Evolutionary conservation across 768 basidiomycete species (phyloP), one percentile per base, ranked within the genome.

Genomic region (Mycena alexandri): DNA sequence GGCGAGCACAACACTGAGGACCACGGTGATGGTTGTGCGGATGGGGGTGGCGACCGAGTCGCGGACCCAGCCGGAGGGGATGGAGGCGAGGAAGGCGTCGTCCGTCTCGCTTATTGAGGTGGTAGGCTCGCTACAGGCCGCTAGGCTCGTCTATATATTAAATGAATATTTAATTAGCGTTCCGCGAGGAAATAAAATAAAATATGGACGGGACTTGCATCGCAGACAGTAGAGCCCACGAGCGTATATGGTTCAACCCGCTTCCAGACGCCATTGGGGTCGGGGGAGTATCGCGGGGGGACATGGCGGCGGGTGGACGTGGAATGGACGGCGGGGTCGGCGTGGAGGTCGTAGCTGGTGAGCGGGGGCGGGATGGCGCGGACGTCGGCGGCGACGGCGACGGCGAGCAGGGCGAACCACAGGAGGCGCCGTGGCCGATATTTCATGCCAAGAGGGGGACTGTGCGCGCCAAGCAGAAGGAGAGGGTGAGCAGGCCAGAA

Each of bases 181-280:
- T n/a, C n/a, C n/a, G n/a, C n/a, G n/a, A n/a, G n/a, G n/a, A n/a
- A n/a, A n/a, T n/a, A n/a, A n/a, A n/a, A n/a, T n/a, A n/a, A n/a
- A n/a, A n/a, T n/a, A n/a, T n/a, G n/a, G n/a, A n/a, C n/a, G n/a
- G n/a, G 61, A 81, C 88, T 80, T 72, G 87, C 87, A n/a, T 79
- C 66, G 73, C 90, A 86, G 43, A 90, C 81, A 16, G 89, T 86
- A n/a, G 88, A 89, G n/a, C 92, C 92, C 71, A 89, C 92, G 43
- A 92, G 78, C 14, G 88, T 86, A 79, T 89, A 93, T 29, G 74
- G 71, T 11, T 81, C 78, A 2, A 85, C 81, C 74, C 82, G 86
- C 47, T 84, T 83, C 90, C 90, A 92, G 60, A 80, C 71, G 5
- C 85, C 87, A 79, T 90, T 89, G 13, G 76, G 42, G n/a, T 80